Conservation (phyloP, 306 rosid genomes). For the Dryas octopetala region DNA sequence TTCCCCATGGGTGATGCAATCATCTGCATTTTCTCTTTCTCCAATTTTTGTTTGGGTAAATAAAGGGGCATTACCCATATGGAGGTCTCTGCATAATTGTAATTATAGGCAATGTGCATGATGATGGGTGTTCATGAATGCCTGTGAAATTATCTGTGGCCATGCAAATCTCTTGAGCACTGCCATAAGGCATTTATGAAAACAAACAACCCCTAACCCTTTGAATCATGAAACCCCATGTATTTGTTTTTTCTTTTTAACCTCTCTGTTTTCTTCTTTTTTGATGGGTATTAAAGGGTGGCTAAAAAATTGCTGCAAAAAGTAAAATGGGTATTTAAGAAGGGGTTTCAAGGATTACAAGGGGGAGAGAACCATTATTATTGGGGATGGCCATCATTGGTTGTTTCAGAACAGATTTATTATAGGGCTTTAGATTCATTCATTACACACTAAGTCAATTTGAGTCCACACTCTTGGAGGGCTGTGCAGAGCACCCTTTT, state of each 20-base stretch:
- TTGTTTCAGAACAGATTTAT: constrained; percentile 58
- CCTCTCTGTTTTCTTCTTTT: neutral
- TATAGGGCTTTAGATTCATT: constrained; percentile 36
- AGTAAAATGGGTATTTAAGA: constrained; percentile 51
- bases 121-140: constrained; percentile 82
- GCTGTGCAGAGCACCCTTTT: constrained; percentile 26
- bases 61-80: constrained; percentile 51
- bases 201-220: constrained; percentile 39
- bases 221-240: constrained; percentile 49
- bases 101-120: constrained; percentile 80
- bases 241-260: neutral
- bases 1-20: constrained; percentile 42
- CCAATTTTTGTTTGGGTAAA: constrained; percentile 34
- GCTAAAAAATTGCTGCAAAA: constrained; percentile 41
- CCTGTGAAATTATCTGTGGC: constrained; percentile 47
- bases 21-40: constrained; percentile 31
- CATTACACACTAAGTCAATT: constrained; percentile 32
- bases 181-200: constrained; percentile 67
- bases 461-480: constrained; percentile 35
- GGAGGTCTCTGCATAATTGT: constrained; percentile 65
- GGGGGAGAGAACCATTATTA: constrained; percentile 53
- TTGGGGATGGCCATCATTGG: constrained; percentile 82
- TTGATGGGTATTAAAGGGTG: constrained; percentile 21
- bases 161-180: constrained; percentile 55
- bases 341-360: constrained; percentile 22